Base-by-base conservation (phyloP, 2,329 filamentous ascomycete species). In the Furcasterigmium furcatum region DNA sequence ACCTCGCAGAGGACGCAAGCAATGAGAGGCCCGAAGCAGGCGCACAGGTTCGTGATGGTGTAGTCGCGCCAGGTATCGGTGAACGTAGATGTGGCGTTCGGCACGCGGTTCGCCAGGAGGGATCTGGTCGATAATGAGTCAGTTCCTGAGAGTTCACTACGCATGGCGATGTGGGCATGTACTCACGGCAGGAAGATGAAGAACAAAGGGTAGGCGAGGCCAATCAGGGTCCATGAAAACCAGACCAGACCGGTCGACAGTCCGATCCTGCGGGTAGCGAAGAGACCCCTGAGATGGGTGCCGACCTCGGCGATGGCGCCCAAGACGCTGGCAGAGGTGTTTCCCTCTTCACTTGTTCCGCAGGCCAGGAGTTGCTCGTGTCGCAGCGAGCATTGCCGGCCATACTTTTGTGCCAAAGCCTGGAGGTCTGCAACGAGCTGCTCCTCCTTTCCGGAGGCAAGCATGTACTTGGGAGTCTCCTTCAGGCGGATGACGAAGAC, bases 171-270 rank as follows among this genome's bases (percentile, higher is more conserved):
- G 24, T 7, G 24, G 24, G 7, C 24, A 27, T 12, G 12, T 9
- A 62, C 66, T 50, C 60, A 74, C 67, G 80, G 80, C 2, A 90
- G 66, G 60, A 89, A 90, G 45, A 88, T 84, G 52, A 87, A 86
- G 64, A 86, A 91, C 0, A 91, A 69, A 0, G 87, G 85, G 55
- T 88, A 89, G 1, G 82, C 85, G 0, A 90, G 72, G 9, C 85
- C 85, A 30, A 88, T 85, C 2, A 86, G 58, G 0, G 78, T 72
- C 86, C 85, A 90, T 0, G 79, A 83, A 5, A 85, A 58, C 78
- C 82, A 87, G 52, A 89, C 80, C 46, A 89, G 64, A 1, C 66
- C 51, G 0, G 85, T 89, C 0, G 79, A 84, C 3, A 82, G 58
- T 2, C 67, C 79, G 43, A 88, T 77, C 45, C 71, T 74, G 44